Conservation (phyloP, 2,329 filamentous ascomycete genomes). For the Talaromyces atroroseus region DNA sequence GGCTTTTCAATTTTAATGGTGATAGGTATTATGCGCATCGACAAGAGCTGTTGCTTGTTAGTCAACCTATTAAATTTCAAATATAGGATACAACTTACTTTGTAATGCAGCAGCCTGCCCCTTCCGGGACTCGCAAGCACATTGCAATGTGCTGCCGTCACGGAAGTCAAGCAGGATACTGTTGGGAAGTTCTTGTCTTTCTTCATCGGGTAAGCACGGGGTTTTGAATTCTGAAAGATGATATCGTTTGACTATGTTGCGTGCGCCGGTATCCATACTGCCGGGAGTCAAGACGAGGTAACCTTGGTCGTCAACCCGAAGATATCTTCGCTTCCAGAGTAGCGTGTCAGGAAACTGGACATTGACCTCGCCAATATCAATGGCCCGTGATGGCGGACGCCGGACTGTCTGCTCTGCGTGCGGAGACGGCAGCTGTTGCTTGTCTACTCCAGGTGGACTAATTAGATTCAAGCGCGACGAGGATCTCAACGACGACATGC, state of each 20-base stretch:
- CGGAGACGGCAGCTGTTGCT: background rate
- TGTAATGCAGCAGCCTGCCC: slow-evolving; percentile 49
- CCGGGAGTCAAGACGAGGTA: slow-evolving; percentile 73
- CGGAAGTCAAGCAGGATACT: slow-evolving; percentile 63
- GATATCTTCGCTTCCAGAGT: slow-evolving; percentile 88
- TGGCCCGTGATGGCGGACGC: slow-evolving; percentile 43
- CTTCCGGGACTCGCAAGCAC: slow-evolving; percentile 54
- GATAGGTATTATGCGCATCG: slow-evolving; percentile 30
- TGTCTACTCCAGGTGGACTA: slow-evolving; percentile 25
- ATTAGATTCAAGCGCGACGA: slow-evolving; percentile 44
- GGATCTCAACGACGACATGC: slow-evolving; percentile 56
- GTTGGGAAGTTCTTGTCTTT: slow-evolving; percentile 87
- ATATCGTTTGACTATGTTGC: slow-evolving; percentile 68
- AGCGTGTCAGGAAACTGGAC: slow-evolving; percentile 95
- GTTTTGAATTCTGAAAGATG: slow-evolving; percentile 77
- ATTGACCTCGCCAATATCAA: slow-evolving; percentile 83
- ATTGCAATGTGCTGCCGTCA: slow-evolving; percentile 58
- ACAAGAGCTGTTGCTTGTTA: slow-evolving; percentile 31
- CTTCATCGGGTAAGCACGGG: slow-evolving; percentile 80
- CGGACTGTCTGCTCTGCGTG: slow-evolving; percentile 22
- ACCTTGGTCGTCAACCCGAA: slow-evolving; percentile 78
- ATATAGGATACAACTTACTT: slow-evolving; percentile 33
- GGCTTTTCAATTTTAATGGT: background rate
- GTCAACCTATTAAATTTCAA: background rate
- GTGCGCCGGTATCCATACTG: slow-evolving; percentile 55